phyloP scores from a whole-genome alignment of 352 stramenopile species.

The Globisporangium sylvaticum region DNA sequence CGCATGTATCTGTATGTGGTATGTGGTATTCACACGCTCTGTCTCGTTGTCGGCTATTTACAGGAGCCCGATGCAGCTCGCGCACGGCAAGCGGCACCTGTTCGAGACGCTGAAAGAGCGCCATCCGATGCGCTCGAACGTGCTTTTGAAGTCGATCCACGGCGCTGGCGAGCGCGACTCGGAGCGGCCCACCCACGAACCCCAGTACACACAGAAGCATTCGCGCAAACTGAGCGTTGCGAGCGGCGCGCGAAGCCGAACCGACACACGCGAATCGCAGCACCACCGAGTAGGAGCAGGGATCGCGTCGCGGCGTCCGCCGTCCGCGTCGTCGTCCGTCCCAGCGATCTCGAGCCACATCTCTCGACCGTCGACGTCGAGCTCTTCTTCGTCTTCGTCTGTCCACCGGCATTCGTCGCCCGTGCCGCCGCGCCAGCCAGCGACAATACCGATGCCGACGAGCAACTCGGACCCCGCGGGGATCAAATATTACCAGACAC shows the following conservation, averaged over 20 bases:
- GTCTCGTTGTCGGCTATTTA: background rate
- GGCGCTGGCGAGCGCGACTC: background rate
- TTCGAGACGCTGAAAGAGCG: constrained; percentile 17
- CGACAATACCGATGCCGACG: constrained; percentile 4
- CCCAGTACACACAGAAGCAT: background rate
- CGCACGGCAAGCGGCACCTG: constrained; percentile 17
- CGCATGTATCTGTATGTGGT: background rate
- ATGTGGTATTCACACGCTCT: background rate
- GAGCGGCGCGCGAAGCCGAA: background rate
- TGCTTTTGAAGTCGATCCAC: constrained; percentile 10
- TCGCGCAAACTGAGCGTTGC: background rate
- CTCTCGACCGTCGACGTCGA: background rate
- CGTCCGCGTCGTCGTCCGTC: constrained; percentile 9
- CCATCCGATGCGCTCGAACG: constrained; percentile 13
- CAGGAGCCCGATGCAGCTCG: constrained; percentile 5
- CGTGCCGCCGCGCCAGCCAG: constrained; percentile 5
- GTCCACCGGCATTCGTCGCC: constrained; percentile 15
- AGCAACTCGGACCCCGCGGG: constrained; percentile 13
- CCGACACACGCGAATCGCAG: constrained; percentile 1
- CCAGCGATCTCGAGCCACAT: constrained; percentile 14
- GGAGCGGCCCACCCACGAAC: background rate
- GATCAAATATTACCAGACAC: constrained; percentile 14
- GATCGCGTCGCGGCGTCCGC: background rate
- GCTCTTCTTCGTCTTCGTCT: background rate
- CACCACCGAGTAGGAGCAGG: background rate